phyloP scores from a whole-genome alignment of 108 stramenopile genomes.

The Fragilariopsis cylindrus region DNA sequence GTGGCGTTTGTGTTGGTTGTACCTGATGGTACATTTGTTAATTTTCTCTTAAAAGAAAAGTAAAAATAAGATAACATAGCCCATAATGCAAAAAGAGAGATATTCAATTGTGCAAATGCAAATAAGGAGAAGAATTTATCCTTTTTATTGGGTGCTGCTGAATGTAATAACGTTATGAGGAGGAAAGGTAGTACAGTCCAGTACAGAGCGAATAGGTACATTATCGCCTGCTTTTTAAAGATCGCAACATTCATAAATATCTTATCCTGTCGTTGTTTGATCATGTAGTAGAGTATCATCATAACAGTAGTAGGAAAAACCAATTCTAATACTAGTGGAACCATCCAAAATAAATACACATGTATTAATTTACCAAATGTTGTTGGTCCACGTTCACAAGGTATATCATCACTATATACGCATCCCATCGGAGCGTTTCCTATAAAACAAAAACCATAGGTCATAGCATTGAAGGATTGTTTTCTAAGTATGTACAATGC shows the following conservation, averaged over 20 bases:
- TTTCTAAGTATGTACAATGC: neutral
- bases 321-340: neutral
- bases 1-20: too few relatives aligned
- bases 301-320: neutral
- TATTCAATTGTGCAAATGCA: neutral
- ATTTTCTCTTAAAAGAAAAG: neutral
- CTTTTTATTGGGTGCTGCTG: neutral
- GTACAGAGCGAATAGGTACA: neutral
- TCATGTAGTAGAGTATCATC: neutral
- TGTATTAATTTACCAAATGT: too few relatives aligned
- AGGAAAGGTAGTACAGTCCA: neutral
- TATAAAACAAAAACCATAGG: neutral
- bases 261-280: neutral
- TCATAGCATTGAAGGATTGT: neutral
- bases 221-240: neutral
- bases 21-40: too few relatives aligned
- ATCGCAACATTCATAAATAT: neutral
- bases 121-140: neutral
- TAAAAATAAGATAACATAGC: neutral
- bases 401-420: neutral
- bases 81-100: neutral
- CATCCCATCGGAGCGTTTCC: neutral
- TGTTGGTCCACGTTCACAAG: neutral
- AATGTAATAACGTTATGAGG: neutral
- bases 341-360: neutral